phyloP scores from a whole-genome alignment of 2,329 filamentous ascomycete genomes.

The Bipolaris oryzae region DNA sequence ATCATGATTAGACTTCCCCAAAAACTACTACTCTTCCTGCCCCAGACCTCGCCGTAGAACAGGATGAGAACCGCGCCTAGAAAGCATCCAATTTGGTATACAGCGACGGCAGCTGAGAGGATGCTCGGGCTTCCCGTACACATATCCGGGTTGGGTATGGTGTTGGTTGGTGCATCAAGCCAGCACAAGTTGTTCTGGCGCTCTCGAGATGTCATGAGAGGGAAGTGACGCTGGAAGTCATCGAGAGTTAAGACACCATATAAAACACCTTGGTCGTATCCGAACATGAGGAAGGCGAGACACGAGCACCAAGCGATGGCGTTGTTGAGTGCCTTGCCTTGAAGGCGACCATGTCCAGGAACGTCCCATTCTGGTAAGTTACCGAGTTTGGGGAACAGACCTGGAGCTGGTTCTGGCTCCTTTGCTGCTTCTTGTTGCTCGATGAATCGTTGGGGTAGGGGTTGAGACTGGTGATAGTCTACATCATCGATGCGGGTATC shows the following conservation, averaged over 20 bases:
- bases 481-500: conserved; percentile 7
- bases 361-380: conserved; percentile 25
- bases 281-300: conserved; percentile 50
- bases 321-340: conserved; percentile 22
- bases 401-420: conserved; percentile 1
- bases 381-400: conserved; percentile 17
- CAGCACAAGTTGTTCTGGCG: conserved; percentile 21
- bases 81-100: conserved; percentile 50
- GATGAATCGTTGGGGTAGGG: not conserved
- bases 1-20: conserved; percentile 25
- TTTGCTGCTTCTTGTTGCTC: conserved; percentile 9
- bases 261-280: conserved; percentile 71
- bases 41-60: conserved; percentile 62
- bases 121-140: conserved; percentile 24
- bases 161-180: conserved; percentile 18
- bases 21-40: conserved; percentile 48
- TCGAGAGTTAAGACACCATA: conserved; percentile 68
- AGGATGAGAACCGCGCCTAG: conserved; percentile 43
- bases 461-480: not conserved
- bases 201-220: conserved; percentile 23
- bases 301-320: conserved; percentile 25
- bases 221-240: conserved; percentile 55
- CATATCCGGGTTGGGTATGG: conserved; percentile 13
- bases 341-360: conserved; percentile 18
- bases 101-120: conserved; percentile 21